A percentile compares a stretch with the other conserved stretches of the same genome.
Conservation (phyloP, 169 alveolate species). For the Babesia divergens region DNA sequence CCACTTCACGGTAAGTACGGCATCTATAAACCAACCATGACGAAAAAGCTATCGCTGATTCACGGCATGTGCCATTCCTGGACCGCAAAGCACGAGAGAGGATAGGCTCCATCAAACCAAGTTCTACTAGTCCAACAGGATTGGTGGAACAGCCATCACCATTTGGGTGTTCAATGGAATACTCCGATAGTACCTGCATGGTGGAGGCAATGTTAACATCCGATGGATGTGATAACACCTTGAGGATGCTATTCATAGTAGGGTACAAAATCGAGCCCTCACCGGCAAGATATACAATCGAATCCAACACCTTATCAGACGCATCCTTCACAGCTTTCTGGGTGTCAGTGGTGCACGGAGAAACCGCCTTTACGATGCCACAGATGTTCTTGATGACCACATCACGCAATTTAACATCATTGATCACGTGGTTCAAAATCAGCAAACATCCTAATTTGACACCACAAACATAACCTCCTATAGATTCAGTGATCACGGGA, state of each 20-base stretch:
- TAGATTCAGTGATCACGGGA: neutral
- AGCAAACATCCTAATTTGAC: conserved; percentile 23
- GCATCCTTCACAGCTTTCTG: conserved; percentile 23
- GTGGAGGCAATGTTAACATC: conserved; percentile 11
- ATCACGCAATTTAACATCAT: neutral
- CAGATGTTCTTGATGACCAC: conserved; percentile 23
- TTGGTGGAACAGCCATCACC: neutral
- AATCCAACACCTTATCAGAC: conserved; percentile 26
- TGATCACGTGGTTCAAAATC: conserved; percentile 17
- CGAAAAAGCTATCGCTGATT: conserved; percentile 13
- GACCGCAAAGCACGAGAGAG: conserved; percentile 29
- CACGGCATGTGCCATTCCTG: conserved; percentile 23
- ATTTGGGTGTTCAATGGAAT: neutral
- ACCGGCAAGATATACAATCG: conserved; percentile 27
- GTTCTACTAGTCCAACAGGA: conserved; percentile 22
- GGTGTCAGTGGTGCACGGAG: conserved; percentile 44
- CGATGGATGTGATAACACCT: conserved; percentile 33
- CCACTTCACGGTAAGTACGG: conserved; percentile 25
- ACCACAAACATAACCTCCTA: neutral
- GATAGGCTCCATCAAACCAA: conserved; percentile 46
- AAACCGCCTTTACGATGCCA: conserved; percentile 19
- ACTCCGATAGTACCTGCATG: conserved; percentile 17
- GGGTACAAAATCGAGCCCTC: conserved; percentile 9
- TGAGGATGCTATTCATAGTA: conserved; percentile 22
- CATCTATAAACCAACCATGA: conserved; percentile 25